Evolutionary conservation across 2,329 filamentous ascomycete genomes (phyloP), one percentile per base, ranked within the genome.

Genomic region (Samsoniella hepiali): DNA sequence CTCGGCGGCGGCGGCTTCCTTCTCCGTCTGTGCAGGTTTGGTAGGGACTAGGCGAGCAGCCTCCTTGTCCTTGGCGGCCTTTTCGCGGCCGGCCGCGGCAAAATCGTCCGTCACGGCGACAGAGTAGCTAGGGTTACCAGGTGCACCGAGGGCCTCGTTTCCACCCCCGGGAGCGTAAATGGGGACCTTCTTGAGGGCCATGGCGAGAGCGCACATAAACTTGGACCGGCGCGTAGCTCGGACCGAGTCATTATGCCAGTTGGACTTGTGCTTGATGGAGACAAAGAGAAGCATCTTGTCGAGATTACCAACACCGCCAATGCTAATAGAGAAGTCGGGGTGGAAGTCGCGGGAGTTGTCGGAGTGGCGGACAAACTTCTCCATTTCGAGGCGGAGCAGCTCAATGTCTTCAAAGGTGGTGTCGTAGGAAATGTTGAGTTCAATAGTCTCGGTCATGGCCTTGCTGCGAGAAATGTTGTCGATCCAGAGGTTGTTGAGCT

Each of bases 261-360:
- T 95, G 64, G 89, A 91, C 79, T 98, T 98, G 82, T 98, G 93
- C 72, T 90, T 88, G 72, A 97, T 93, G 70, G 91, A 88, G 45
- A 97, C 82, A 70, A 88, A 87, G 62, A 99, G 85, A 69, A 90
- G 84, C 58, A 98, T 81, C 79, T 97, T 97, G 77, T 96, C 91
- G 80, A 96, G 87, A 71, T 93, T 89, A 47, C 89, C 90, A 40
- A 98, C 87, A 62, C 91, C 87, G 32, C 85, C 82, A 17, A 97
- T 86, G 69, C 91, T 87, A 63, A 98, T 86, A 65, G 87, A 84
- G 59, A 98, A 82, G 62, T 97, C 91, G 2, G 89, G 86, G 75
- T 93, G 88, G 84, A 97, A 99, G 76, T 99, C 95, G 70, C 95
- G 89, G 65, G 83, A 85, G 77, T 98, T 98, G 31, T 96, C 92